Evolutionary conservation across 2,329 filamentous ascomycete genomes (phyloP), one percentile per base, ranked within the genome.

Genomic region (Talaromyces sp.): DNA sequence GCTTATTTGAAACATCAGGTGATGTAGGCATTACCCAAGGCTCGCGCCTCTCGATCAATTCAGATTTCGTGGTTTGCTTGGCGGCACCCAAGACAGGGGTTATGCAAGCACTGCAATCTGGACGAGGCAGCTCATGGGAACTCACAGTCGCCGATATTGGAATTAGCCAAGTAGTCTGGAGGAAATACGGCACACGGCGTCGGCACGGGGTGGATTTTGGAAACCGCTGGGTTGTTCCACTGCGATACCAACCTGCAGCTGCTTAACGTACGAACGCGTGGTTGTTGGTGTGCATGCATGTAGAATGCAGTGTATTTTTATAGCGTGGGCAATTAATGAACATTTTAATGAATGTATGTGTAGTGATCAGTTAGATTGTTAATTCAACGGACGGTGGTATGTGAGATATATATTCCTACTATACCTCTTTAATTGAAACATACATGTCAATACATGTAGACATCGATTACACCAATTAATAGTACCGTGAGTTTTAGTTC

Each of bases 171-270:
- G 85, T 89, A 4, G 91, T 92, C 3, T 96, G 93, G 89, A 89
- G 89, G 71, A 92, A 92, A 73, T 90, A 90, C 0, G 90, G 91
- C 2, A 91, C 90, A 4, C 88, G 90, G 72, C 86, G 92, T 57
- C 86, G 92, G 23, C 88, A 91, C 66, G 92, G 92, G 0, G 89
- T 97, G 61, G 92, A 93, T 69, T 98, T 97, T 80, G 92, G 91
- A 28, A 87, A 88, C 63, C 86, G 88, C 66, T 98, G 94, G 94
- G 87, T 95, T 65, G 82, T 96, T 14, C 87, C 89, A 68, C 85
- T 95, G 76, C 73, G 76, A 56, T 84, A 74, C 67, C 74, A 76
- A 44, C 64, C 72, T 3, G 56, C 69, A 54, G 59, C 68, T 27
- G 65, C 68, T 23, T 76, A 63, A 70, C 27, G 30, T 30, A 42